Conservation (phyloP, 305 asterid genomes). For the Fraxinus albicans region DNA sequence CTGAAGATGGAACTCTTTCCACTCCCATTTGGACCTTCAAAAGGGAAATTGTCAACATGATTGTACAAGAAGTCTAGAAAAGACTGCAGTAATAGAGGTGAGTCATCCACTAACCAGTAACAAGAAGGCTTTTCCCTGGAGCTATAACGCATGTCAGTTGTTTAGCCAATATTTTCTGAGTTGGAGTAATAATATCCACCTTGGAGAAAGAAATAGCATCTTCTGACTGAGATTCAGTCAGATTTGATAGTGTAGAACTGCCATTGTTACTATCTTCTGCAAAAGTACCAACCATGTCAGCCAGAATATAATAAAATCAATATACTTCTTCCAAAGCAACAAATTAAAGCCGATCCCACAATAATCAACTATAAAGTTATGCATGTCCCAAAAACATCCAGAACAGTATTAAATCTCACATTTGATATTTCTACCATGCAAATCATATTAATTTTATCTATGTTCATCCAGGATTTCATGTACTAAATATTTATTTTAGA, state of each 20-base stretch:
- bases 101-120: conserved; percentile 74
- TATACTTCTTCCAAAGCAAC: conserved; percentile 10
- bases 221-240: conserved; percentile 42
- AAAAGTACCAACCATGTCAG: conserved; percentile 37
- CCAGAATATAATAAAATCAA: conserved; percentile 4
- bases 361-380: background rate
- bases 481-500: background rate
- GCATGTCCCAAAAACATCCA: conserved; percentile 6
- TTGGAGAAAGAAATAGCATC: conserved; percentile 77
- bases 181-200: conserved; percentile 85
- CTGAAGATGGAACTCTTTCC: conserved; percentile 97
- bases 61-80: background rate
- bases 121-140: conserved; percentile 89
- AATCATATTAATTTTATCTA: background rate
- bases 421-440: background rate
- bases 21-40: conserved; percentile 97
- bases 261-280: conserved; percentile 46
- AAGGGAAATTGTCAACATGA: conserved; percentile 6
- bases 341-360: conserved; percentile 15
- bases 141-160: conserved; percentile 72
- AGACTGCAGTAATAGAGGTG: conserved; percentile 15
- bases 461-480: background rate
- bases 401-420: background rate
- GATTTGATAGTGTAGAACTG: conserved; percentile 32
- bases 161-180: conserved; percentile 84